Percentiles rank a stretch among this genome's conserved stretches.
Evolutionary conservation across 169 alveolate species (phyloP).

Genomic region (Plasmodium relictum): DNA sequence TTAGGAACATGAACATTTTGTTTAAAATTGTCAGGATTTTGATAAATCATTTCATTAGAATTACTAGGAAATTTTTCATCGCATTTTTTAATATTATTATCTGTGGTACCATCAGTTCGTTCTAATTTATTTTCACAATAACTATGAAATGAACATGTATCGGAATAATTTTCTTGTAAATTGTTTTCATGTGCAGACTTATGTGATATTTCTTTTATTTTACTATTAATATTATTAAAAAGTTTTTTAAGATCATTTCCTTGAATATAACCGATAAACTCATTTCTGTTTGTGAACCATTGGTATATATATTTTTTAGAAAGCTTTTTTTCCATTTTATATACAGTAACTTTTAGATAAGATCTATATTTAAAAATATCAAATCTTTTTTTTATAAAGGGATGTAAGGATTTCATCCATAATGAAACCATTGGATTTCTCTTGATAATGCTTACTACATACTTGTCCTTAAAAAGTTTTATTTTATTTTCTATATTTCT

Average conservation of each 20-base stretch:
- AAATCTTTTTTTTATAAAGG: conserved; percentile 25
- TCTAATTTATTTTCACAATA: background rate
- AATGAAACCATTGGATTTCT: conserved; percentile 62
- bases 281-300: conserved; percentile 30
- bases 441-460: conserved; percentile 8
- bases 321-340: conserved; percentile 12
- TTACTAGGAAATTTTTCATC: too few relatives aligned
- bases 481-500: conserved; percentile 19
- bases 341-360: conserved; percentile 27
- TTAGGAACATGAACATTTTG: too few relatives aligned
- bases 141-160: background rate
- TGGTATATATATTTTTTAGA: conserved; percentile 46
- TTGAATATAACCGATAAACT: conserved; percentile 11
- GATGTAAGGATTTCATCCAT: conserved; percentile 51
- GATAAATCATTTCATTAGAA: too few relatives aligned
- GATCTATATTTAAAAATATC: conserved; percentile 38
- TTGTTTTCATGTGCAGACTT: background rate
- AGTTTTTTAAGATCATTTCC: background rate
- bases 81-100: too few relatives aligned
- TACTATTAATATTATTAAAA: background rate
- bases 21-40: too few relatives aligned
- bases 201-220: background rate
- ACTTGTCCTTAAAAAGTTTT: conserved; percentile 11
- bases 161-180: too few relatives aligned
- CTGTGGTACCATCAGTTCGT: too few relatives aligned